Base-by-base conservation (phyloP, 345 rosid species). In the Bruguiera sexangula region DNA sequence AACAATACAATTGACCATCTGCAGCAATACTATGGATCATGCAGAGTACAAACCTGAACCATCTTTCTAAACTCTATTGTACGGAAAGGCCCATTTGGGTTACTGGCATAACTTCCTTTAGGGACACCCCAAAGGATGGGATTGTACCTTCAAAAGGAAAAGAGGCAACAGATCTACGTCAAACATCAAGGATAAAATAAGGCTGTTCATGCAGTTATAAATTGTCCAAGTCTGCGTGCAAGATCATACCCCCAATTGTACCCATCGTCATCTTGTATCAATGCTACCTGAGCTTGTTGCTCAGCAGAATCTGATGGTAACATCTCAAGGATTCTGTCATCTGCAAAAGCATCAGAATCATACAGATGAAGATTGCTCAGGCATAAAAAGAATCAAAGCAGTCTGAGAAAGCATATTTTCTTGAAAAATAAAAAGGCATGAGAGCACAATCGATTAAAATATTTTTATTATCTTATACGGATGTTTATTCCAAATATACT, bases 81-180 rank as follows among this genome's bases (percentile, higher is more conserved):
- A 64, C 98, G 95, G 73, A 71, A 79, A 53, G 95, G 74, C 80
- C 96, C 93, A 80, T 79, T 78, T 37, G 98, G 85, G 66, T 84
- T 78, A 77, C 89, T 88, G 48, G 98, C 86, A 83, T 94, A 94
- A 85, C 97, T 91, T 85, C 98, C 98, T 82, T 94, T 94, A 39
- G 98, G 97, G 74, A 89, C 92, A 57, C 96, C 97, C 97, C 96
- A 91, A 32, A 94, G 87, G 72, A 89, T 89, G 66, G 97, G 98
- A 89, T 94, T 88, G 79, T 94, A 94, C 82, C 98, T 90, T 74
- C 82, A 70, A 9, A 69, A 76, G 63, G 68, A 53, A 76, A 79
- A 58, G 24, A 22, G 43, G 21, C 53, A 69, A 43, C 21, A 66
- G 52, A 74, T 59, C 43, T 63, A 6, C 31, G 48, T 60, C 31